A percentile compares a stretch with the other conserved stretches of the same genome.
These are phyloP conservation scores for Blastomyces emzantsi DNA, from an alignment of 2,329 filamentous ascomycete genomes.

Conservation along the genomic window DNA sequence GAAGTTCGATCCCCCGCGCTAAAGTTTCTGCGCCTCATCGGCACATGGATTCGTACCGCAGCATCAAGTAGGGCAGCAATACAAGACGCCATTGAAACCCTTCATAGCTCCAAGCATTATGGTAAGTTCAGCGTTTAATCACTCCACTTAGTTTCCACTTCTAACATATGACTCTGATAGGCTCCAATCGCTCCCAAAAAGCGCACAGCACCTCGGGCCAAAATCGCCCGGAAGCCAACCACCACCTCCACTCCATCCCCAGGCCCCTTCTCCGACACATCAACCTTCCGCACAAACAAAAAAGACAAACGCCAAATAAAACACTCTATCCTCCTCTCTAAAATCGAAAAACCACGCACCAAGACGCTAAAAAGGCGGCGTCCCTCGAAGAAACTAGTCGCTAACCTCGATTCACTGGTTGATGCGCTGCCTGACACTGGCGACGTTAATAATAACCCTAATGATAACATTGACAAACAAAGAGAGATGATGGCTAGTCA, in stretches of 20 bases:
- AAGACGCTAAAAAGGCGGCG: conserved; percentile 56
- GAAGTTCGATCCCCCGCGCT: neutral
- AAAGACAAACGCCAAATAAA: conserved; percentile 76
- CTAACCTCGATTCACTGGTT: conserved; percentile 65
- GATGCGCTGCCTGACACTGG: conserved; percentile 65
- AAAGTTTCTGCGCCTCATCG: neutral
- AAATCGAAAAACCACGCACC: conserved; percentile 55
- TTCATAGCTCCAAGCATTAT: conserved; percentile 2
- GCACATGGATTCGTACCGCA: too few species aligned
- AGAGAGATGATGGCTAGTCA: conserved; percentile 35
- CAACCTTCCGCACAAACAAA: conserved; percentile 60
- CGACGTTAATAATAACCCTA: conserved; percentile 41
- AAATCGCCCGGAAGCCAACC: conserved; percentile 15
- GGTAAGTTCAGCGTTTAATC: neutral
- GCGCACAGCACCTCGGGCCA: conserved; percentile 14
- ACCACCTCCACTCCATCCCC: conserved; percentile 18
- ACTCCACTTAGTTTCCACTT: neutral
- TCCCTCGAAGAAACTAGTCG: conserved; percentile 67
- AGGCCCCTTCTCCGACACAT: conserved; percentile 23
- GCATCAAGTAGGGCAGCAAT: neutral
- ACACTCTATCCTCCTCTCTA: conserved; percentile 68
- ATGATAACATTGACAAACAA: conserved; percentile 31
- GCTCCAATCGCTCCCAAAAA: conserved; percentile 22
- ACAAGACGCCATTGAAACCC: neutral
- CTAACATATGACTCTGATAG: conserved; percentile 13